Base-by-base conservation (phyloP, 169 alveolate species). In the Miamiensis avidus region DNA sequence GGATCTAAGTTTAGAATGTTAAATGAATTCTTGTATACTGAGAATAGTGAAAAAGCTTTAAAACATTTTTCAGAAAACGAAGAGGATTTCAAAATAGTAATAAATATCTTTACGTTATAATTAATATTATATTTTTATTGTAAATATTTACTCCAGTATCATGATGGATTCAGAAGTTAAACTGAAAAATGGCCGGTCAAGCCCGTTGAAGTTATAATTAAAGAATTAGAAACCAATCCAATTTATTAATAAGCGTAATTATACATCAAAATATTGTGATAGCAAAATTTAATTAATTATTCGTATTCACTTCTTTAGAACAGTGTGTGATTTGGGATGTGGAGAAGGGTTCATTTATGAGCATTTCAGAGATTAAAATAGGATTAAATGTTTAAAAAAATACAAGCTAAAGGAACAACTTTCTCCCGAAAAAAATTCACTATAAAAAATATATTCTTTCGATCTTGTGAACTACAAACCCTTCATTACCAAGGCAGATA, bases 271-370 rank as follows among this genome's bases (percentile, higher is more conserved):
- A n/a, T n/a, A n/a, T n/a, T n/a, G n/a, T n/a, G n/a, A n/a, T n/a
- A n/a, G n/a, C n/a, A n/a, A n/a, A n/a, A n/a, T n/a, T n/a, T n/a
- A n/a, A n/a, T n/a, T n/a, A n/a, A n/a, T n/a, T n/a, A n/a, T n/a
- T n/a, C n/a, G n/a, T n/a, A n/a, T n/a, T 83, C 74, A 83, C 77
- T 82, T 77, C 31, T 34, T 72, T 20, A 88, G 83, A 79, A 75
- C 74, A 1, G 79, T 88, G 28, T 86, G 89, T 30, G 92, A 88
- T 88, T 74, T 88, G 28, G 92, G 92, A 0, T 88, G 92, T 34
- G 92, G 92, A 16, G 92, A 88, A 32, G 92, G 85, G 0, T 32
- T 31, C 4, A 69, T 88, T 15, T 87, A 83, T 31, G 78, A 88
- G 79, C 74, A 88, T 74, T 88, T 88, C 31, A 34, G 76, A 79